Evolutionary conservation across 1,284 basidiomycete genomes (phyloP), one percentile per base, ranked within the genome.

Genomic region (Neonothopanus nambi): DNA sequence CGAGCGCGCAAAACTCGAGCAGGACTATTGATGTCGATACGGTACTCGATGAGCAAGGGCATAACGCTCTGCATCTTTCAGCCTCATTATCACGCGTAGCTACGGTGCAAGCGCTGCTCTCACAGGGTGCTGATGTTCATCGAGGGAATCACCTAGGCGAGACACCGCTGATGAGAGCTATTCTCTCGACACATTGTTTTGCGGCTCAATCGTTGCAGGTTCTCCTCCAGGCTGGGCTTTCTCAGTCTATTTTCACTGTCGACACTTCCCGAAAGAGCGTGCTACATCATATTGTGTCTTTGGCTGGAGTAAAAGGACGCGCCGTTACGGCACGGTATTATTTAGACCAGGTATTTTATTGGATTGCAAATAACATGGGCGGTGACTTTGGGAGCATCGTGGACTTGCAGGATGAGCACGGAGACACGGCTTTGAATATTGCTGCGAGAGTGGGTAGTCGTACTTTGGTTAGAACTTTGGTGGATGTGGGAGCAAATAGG

Each of bases 381-480:
- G 85, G 85, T 1, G 86, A 89, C 53, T 91, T 95, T 65, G 80
- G 81, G 63, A 86, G 82, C 8, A 72, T 98, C 37, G 84, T 99
- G 13, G 93, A 99, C 70, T 77, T 97, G 37, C 93, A 95, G 70
- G 97, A 99, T 68, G 87, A 93, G 59, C 89, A 98, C 68, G 97
- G 97, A 1, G 97, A 99, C 67, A 98, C 97, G 0, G 93, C 95
- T 4, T 70, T 99, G 60, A 97, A 96, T 70, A 93, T 98, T 60
- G 93, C 95, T 12, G 95, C 97, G 0, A 77, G 97, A 48, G 88
- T 98, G 0, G 97, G 97, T 2, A 98, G 95, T 69, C 81, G 89
- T 56, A 87, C 89, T 59, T 73, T 99, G 58, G 93, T 98, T 17
- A 79, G 89, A 61, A 89, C 93, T 21, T 72, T 99, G 56, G 66